A percentile compares a stretch with the other conserved stretches of the same genome.
Conservation (phyloP, 768 basidiomycete genomes). For the Pleurotus djamor region DNA sequence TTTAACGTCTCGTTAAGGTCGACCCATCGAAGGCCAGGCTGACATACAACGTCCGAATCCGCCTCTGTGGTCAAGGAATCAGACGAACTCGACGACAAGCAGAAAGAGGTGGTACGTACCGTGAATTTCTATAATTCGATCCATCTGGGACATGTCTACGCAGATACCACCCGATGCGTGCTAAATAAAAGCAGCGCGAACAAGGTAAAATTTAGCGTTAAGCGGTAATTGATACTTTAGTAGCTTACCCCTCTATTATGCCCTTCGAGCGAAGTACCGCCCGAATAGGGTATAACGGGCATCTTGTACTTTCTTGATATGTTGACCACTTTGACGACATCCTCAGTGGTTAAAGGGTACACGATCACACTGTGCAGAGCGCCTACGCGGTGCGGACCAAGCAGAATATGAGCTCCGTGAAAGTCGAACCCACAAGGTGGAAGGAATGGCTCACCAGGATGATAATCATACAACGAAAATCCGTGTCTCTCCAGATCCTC, state of each 20-base stretch:
- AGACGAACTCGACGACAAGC: too few relatives aligned
- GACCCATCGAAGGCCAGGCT: conserved; percentile 72
- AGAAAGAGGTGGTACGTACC: too few relatives aligned
- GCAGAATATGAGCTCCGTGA: too few relatives aligned
- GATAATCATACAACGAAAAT: conserved; percentile 47
- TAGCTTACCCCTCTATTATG: conserved; percentile 71
- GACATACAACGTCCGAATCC: conserved; percentile 73
- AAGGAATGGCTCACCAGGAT: too few relatives aligned
- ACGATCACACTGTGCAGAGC: background rate
- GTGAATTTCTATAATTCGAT: conserved; percentile 71
- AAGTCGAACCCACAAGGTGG: too few relatives aligned
- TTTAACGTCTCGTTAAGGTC: conserved; percentile 67
- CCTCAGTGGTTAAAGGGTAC: conserved; percentile 47
- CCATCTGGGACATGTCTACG: conserved; percentile 76
- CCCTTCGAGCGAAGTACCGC: conserved; percentile 86
- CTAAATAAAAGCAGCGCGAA: conserved; percentile 25
- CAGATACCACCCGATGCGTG: conserved; percentile 64
- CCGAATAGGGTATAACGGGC: conserved; percentile 80
- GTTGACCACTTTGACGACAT: conserved; percentile 79
- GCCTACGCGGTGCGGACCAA: too few relatives aligned
- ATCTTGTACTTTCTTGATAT: conserved; percentile 71
- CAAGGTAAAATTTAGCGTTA: too few relatives aligned
- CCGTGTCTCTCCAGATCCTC: conserved; percentile 55
- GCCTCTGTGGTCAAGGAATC: conserved; percentile 37
- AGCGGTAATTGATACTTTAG: too few relatives aligned